Evolutionary conservation across 1,139 yeast genomes (phyloP), one percentile per base, ranked within the genome.

Genomic region (Meyerozyma athensensis): DNA sequence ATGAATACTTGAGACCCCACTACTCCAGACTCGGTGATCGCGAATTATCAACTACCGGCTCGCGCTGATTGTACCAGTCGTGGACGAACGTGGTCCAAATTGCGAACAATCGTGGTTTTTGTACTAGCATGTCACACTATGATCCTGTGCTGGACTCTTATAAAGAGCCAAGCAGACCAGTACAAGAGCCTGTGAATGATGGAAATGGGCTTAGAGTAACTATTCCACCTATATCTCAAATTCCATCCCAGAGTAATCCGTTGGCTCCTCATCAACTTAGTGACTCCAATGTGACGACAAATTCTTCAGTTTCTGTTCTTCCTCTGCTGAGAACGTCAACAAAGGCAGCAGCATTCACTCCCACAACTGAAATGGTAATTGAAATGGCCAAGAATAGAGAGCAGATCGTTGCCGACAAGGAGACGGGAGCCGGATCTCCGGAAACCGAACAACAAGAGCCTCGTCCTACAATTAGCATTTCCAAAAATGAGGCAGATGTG

Each of bases 111-210:
- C 12, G 16, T 8, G 13, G 8, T 5, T 24, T 24, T 24, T 24
- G 16, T 4, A 17, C 14, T n/a, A n/a, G n/a, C 28, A 28, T 28
- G 32, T 28, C 32, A 4, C 32, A 28, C n/a, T 28, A 28, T 20
- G 32, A 28, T 18, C 32, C 32, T 14, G 20, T 16, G 10, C 19
- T 16, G 32, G 32, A 17, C 19, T n/a, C 20, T 8, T 28, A 17
- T 14, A 16, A 16, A 12, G 19, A 16, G 19, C 9, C 32, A 10
- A 18, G 19, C 20, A 18, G 7, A 7, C 20, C 20, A 7, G 19
- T 7, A 10, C 17, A 9, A 12, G 5, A 28, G 7, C 14, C 19
- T 4, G 32, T 9, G 6, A 19, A 8, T 9, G 20, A 19, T 4
- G 18, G 12, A 28, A 14, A 7, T 12, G 13, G 12, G 28, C 28